These are phyloP conservation scores for Hygrophila difformis DNA, from an alignment of 257 asterid species.

Conservation along the genomic window DNA sequence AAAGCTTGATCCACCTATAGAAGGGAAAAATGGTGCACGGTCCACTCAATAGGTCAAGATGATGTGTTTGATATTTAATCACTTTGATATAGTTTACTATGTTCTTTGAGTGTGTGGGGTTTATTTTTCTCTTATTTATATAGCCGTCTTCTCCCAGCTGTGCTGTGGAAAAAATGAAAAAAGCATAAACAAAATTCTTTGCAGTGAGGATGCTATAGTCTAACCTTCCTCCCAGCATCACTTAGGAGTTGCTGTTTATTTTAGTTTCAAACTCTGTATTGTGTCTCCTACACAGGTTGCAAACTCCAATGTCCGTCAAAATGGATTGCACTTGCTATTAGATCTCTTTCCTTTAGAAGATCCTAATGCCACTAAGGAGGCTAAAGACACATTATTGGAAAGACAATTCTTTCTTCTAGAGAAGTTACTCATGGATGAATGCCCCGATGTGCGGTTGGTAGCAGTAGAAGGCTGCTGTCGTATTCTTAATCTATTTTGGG, in stretches of 20 bases:
- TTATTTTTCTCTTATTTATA: too few species aligned
- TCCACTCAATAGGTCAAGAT: too few species aligned
- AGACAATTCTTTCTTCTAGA: slow-evolving; percentile 84
- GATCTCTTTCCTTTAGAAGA: slow-evolving; percentile 92
- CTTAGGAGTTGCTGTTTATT: slow-evolving; percentile 6
- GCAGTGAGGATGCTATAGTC: too few species aligned
- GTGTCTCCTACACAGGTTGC: slow-evolving; percentile 55
- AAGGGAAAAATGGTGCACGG: too few species aligned
- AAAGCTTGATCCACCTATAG: slow-evolving; percentile 1
- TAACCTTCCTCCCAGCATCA: too few species aligned
- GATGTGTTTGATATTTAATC: too few species aligned
- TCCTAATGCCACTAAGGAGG: slow-evolving; percentile 90
- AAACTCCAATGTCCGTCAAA: slow-evolving; percentile 90
- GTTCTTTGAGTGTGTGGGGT: too few species aligned
- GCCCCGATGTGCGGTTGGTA: slow-evolving; percentile 79
- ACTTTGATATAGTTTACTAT: too few species aligned
- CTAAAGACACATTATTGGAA: slow-evolving; percentile 58
- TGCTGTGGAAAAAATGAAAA: not conserved
- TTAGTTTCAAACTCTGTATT: not conserved
- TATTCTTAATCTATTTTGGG: slow-evolving; percentile 82
- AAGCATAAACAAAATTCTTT: too few species aligned
- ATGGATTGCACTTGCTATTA: slow-evolving; percentile 72
- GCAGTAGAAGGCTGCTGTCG: slow-evolving; percentile 99
- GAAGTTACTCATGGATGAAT: slow-evolving; percentile 74
- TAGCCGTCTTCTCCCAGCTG: too few species aligned